Conservation (phyloP, 768 basidiomycete genomes). For the Termitomyces sp. region DNA sequence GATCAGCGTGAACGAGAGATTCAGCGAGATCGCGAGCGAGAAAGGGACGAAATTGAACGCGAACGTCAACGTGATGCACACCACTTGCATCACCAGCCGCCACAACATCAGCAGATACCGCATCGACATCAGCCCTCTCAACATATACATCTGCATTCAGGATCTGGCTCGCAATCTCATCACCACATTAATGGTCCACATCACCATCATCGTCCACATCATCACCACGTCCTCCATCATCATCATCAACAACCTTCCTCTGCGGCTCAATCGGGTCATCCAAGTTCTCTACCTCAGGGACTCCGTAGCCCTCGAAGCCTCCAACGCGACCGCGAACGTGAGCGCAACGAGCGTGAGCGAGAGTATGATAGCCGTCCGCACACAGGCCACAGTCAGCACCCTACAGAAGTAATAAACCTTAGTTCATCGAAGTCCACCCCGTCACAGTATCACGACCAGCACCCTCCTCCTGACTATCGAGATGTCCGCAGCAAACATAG, state of each 20-base stretch:
- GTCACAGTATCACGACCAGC: constrained; percentile 26
- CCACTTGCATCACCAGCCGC: constrained; percentile 32
- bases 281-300: constrained; percentile 24
- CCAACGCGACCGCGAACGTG: constrained; percentile 20
- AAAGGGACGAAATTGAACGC: constrained; percentile 11
- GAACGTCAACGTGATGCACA: constrained; percentile 23
- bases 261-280: constrained; percentile 16
- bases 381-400: constrained; percentile 30
- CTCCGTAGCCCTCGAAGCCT: constrained; percentile 16
- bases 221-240: constrained; percentile 45
- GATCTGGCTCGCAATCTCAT: constrained; percentile 19
- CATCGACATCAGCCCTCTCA: constrained; percentile 26
- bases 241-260: constrained; percentile 27
- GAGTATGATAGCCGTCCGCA: constrained; percentile 29
- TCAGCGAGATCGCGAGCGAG: constrained; percentile 20
- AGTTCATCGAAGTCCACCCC: constrained; percentile 27
- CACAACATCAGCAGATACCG: constrained; percentile 22
- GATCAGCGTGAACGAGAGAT: constrained; percentile 18
- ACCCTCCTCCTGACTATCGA: constrained; percentile 20
- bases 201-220: constrained; percentile 42
- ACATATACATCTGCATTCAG: constrained; percentile 27
- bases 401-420: constrained; percentile 48
- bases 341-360: constrained; percentile 19
- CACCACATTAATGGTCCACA: constrained; percentile 35
- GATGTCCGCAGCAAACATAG: constrained; percentile 22